Conservation (phyloP, 106 monocot species). For the Dendrobium chrysotoxum region DNA sequence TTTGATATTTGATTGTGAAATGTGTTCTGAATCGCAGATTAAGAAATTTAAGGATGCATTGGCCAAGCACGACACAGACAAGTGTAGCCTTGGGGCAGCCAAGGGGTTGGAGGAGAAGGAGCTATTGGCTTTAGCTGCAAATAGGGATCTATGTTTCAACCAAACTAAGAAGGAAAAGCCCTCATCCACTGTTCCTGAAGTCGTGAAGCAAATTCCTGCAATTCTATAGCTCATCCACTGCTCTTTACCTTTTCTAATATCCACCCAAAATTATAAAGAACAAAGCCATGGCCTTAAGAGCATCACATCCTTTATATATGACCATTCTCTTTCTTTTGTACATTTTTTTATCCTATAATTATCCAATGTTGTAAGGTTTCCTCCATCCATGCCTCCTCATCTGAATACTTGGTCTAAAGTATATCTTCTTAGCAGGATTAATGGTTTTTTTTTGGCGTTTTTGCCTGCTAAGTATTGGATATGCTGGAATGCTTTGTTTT, state of each 20-base stretch:
- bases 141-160: conserved; percentile 71
- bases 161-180: conserved; percentile 28
- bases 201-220: conserved; percentile 7
- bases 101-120: conserved; percentile 85
- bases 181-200: background rate
- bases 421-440: background rate
- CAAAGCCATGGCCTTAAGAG: conserved; percentile 16
- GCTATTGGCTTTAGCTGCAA: conserved; percentile 65
- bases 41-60: conserved; percentile 94
- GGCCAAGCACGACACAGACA: conserved; percentile 69
- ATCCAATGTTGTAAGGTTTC: no score
- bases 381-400: no score
- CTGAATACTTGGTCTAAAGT: no score
- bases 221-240: background rate
- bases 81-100: conserved; percentile 75
- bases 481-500: background rate
- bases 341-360: background rate
- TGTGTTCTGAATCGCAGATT: conserved; percentile 38
- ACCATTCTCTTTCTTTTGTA: background rate
- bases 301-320: background rate
- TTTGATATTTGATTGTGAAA: background rate
- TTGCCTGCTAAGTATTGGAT: background rate
- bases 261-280: background rate
- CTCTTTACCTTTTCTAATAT: background rate
- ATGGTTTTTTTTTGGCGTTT: background rate